Percentiles rank a stretch among this genome's conserved stretches.
phyloP scores from a whole-genome alignment of 2,329 filamentous ascomycete genomes.

The Pezicula rhizophila region DNA sequence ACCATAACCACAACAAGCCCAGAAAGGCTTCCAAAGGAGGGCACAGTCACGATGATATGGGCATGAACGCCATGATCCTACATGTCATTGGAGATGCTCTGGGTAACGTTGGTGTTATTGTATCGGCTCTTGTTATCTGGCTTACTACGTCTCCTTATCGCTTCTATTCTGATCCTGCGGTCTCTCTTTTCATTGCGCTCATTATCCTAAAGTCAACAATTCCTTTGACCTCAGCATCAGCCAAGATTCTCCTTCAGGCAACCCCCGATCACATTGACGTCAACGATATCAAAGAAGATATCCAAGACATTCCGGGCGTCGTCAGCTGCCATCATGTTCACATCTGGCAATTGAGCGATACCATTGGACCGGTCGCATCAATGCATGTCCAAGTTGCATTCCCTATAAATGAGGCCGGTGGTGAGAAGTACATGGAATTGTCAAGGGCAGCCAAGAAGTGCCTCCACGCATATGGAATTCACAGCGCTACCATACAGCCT shows the following conservation, averaged over 20 bases:
- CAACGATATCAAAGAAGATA: conserved; percentile 88
- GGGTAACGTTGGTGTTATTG: conserved; percentile 81
- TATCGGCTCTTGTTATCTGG: conserved; percentile 84
- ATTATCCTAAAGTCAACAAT: conserved; percentile 70
- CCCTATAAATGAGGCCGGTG: conserved; percentile 75
- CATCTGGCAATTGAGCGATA: conserved; percentile 95
- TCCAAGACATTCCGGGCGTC: conserved; percentile 76
- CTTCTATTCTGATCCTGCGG: conserved; percentile 83
- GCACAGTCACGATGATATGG: conserved; percentile 80
- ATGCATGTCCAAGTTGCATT: conserved; percentile 91
- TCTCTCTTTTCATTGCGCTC: conserved; percentile 89
- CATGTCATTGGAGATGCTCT: conserved; percentile 78
- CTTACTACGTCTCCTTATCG: conserved; percentile 75
- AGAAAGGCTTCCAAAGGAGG: conserved; percentile 55
- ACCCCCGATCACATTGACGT: conserved; percentile 84
- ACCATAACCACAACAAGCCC: conserved; percentile 77
- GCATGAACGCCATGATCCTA: conserved; percentile 82
- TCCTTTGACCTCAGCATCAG: conserved; percentile 71
- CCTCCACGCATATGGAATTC: conserved; percentile 91
- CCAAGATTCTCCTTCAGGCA: conserved; percentile 87
- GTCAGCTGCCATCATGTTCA: conserved; percentile 92
- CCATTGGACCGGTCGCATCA: conserved; percentile 77
- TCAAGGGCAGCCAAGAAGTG: conserved; percentile 78
- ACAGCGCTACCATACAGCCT: conserved; percentile 94
- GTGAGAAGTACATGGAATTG: conserved; percentile 82